Conservation (phyloP, 164 flowering plant genomes). For the Santalum album region DNA sequence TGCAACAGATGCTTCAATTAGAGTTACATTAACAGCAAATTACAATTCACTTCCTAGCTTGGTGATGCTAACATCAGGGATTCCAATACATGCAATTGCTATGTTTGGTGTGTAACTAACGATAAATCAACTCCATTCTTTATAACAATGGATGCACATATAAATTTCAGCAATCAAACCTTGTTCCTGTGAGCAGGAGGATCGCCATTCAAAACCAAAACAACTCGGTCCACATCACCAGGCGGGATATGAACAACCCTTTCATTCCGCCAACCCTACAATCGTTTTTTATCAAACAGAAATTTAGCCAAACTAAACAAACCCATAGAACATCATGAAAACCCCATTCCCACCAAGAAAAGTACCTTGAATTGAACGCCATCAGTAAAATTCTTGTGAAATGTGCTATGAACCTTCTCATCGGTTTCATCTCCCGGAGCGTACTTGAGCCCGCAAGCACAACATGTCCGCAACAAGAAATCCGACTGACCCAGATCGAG, state of each 20-base stretch:
- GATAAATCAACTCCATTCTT: too few relatives aligned
- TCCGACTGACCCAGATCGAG: constrained; percentile 87
- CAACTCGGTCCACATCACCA: constrained; percentile 34
- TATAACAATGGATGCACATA: background rate
- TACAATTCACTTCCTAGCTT: background rate
- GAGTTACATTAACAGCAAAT: background rate
- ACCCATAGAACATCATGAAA: background rate
- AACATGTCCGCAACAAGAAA: constrained; percentile 61
- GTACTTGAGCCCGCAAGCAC: constrained; percentile 55
- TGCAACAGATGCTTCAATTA: background rate
- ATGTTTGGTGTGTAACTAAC: too few relatives aligned
- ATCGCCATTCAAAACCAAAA: constrained; percentile 58
- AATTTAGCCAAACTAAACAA: background rate
- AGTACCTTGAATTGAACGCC: constrained; percentile 73
- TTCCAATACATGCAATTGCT: too few relatives aligned
- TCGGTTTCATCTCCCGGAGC: constrained; percentile 64
- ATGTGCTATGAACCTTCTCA: constrained; percentile 57
- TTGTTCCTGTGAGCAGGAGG: constrained; percentile 56
- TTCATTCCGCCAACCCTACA: constrained; percentile 75
- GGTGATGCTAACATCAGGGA: background rate
- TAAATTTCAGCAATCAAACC: constrained; percentile 24
- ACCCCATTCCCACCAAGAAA: background rate
- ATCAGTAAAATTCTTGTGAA: constrained; percentile 60
- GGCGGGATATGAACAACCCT: constrained; percentile 30
- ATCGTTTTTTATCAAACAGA: constrained; percentile 6